Conservation (phyloP, 306 rosid species). For the Betula pendula region DNA sequence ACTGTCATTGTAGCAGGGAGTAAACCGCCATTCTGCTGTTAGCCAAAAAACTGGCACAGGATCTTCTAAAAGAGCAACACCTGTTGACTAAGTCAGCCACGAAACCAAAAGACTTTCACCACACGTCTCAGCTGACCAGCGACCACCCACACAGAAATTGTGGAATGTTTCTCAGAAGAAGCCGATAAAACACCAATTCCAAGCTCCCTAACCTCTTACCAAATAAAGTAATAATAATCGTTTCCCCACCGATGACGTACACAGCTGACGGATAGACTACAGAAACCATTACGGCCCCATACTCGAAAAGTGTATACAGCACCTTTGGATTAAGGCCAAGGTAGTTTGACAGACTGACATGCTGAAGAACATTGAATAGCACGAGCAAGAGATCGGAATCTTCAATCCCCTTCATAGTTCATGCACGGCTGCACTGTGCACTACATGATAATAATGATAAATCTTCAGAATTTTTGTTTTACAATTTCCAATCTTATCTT, state of each 20-base stretch:
- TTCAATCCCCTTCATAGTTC: background rate
- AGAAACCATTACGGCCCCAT: background rate
- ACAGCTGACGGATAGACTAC: background rate
- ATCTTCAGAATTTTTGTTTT: too few species aligned
- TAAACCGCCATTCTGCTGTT: background rate
- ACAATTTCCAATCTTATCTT: too few species aligned
- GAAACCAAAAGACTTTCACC: background rate
- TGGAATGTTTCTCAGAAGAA: slow-evolving; percentile 18
- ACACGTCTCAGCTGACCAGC: background rate
- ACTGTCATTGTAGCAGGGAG: background rate
- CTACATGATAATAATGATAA: too few species aligned
- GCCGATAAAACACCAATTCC: slow-evolving; percentile 2
- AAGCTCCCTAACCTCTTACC: background rate
- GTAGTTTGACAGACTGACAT: slow-evolving; percentile 14
- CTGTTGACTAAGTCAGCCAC: slow-evolving; percentile 10
- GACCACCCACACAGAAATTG: background rate
- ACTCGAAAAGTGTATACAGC: background rate
- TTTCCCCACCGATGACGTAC: background rate
- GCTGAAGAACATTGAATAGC: slow-evolving; percentile 7
- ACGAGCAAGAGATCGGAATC: slow-evolving; percentile 4
- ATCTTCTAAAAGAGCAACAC: slow-evolving; percentile 12
- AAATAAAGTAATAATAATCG: too few species aligned
- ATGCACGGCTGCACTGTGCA: background rate
- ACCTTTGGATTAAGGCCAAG: slow-evolving; percentile 3
- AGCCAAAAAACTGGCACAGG: slow-evolving; percentile 14